Conservation (phyloP, 148 eudicot species). For the Rhododendron henanense region DNA sequence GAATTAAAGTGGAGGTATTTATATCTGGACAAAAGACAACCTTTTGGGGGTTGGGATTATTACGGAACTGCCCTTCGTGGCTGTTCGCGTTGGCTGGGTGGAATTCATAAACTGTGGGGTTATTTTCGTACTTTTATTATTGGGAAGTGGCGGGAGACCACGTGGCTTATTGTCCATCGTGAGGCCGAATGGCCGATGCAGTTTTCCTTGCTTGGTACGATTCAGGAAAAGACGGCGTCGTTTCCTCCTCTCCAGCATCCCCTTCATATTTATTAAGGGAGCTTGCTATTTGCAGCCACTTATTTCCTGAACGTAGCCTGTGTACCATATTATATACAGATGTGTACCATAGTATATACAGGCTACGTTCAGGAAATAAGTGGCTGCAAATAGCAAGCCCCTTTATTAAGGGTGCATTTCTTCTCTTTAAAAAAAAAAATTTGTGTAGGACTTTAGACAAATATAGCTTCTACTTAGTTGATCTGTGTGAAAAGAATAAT, state of each 20-base stretch:
- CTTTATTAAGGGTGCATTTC: too few species aligned
- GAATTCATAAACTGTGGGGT: slow-evolving; percentile 8
- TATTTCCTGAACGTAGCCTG: too few species aligned
- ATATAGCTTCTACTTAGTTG: too few species aligned
- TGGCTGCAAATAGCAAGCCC: too few species aligned
- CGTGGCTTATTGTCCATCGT: slow-evolving; percentile 35
- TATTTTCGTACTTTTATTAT: background rate
- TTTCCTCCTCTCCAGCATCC: background rate
- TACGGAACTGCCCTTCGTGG: slow-evolving; percentile 24
- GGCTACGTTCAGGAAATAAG: too few species aligned
- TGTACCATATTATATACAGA: too few species aligned
- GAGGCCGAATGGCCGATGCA: background rate
- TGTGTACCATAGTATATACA: too few species aligned
- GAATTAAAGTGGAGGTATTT: background rate
- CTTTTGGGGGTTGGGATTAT: background rate
- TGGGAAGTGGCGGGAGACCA: slow-evolving; percentile 53
- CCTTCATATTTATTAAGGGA: too few species aligned
- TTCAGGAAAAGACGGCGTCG: background rate
- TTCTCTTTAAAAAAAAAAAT: too few species aligned
- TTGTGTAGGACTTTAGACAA: too few species aligned
- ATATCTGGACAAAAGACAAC: background rate
- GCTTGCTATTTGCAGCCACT: too few species aligned
- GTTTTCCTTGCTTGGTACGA: background rate
- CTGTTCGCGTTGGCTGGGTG: background rate
- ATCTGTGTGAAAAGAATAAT: too few species aligned